Conservation (phyloP, 2,329 filamentous ascomycete genomes). For the Aureobasidium vineae region DNA sequence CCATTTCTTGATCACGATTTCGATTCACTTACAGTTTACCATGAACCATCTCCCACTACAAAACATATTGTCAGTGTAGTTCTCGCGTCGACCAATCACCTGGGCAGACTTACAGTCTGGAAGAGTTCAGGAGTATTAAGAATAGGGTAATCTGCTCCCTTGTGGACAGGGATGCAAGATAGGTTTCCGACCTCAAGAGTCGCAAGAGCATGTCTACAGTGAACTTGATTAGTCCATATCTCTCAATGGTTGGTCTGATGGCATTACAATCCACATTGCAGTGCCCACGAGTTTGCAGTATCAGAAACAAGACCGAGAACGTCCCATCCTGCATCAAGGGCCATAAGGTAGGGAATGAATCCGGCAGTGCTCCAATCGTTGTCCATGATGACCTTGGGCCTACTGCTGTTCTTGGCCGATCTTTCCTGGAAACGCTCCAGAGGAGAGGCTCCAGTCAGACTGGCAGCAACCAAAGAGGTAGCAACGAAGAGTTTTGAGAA, state of each 20-base stretch:
- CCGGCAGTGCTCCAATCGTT: conserved; percentile 49
- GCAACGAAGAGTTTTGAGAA: conserved; percentile 18
- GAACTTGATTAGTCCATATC: background rate
- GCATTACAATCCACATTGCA: conserved; percentile 42
- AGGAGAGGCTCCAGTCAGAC: conserved; percentile 18
- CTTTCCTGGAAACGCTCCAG: conserved; percentile 6
- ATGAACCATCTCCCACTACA: conserved; percentile 45
- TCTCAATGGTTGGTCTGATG: background rate
- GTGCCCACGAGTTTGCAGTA: conserved; percentile 50
- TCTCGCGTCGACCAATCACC: background rate
- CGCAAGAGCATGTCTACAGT: conserved; percentile 44
- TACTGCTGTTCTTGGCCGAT: background rate
- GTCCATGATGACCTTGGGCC: conserved; percentile 44
- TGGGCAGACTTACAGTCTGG: conserved; percentile 33
- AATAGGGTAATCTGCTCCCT: conserved; percentile 50
- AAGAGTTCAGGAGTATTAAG: conserved; percentile 48
- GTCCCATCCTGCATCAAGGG: conserved; percentile 47
- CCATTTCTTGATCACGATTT: background rate
- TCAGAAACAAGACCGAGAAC: conserved; percentile 45
- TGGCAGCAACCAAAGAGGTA: conserved; percentile 16
- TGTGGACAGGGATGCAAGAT: conserved; percentile 50
- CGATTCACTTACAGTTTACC: conserved; percentile 38
- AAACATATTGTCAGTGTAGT: background rate
- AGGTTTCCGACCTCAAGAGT: conserved; percentile 50
- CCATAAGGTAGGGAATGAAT: conserved; percentile 48